Evolutionary conservation across 495 filamentous ascomycete genomes (phyloP).

Genomic region (Pyronema domesticum): DNA sequence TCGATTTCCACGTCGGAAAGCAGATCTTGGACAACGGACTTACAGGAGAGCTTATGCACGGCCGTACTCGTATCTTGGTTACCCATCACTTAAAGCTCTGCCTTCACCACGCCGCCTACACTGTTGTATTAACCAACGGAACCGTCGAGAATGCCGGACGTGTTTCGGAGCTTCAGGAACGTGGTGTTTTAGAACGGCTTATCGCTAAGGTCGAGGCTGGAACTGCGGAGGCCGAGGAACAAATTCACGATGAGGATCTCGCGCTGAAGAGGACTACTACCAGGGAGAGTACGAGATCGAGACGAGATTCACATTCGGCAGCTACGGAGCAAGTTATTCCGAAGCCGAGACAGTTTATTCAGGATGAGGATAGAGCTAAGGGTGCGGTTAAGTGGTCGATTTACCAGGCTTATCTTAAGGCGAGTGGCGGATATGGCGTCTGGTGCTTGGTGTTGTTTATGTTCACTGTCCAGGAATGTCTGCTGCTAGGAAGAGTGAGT

Average conservation of each 20-base stretch:
- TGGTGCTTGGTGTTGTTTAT: constrained; percentile 40
- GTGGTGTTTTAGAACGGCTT: constrained; percentile 39
- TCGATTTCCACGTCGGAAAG: constrained; percentile 56
- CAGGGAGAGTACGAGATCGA: constrained; percentile 11
- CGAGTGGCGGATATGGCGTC: constrained; percentile 42
- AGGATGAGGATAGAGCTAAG: constrained; percentile 51
- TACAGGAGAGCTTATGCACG: constrained; percentile 46
- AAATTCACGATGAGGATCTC: constrained; percentile 3
- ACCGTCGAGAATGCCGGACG: constrained; percentile 42
- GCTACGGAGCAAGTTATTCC: not conserved
- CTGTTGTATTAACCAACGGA: constrained; percentile 52
- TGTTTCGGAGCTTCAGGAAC: constrained; percentile 38
- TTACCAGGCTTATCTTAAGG: constrained; percentile 45
- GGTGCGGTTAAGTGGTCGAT: constrained; percentile 45
- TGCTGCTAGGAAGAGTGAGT: constrained; percentile 34
- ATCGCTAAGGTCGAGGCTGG: constrained; percentile 37
- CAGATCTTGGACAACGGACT: constrained; percentile 61
- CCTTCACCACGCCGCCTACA: constrained; percentile 48
- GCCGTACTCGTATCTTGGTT: constrained; percentile 58
- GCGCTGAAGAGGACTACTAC: constrained; percentile 9
- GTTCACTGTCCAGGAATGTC: constrained; percentile 34
- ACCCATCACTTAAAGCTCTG: constrained; percentile 68
- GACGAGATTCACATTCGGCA: not conserved
- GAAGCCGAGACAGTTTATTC: constrained; percentile 47
- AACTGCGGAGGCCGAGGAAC: constrained; percentile 20